Base-by-base conservation (phyloP, 169 alveolate species). In the Theileria orientalis region DNA sequence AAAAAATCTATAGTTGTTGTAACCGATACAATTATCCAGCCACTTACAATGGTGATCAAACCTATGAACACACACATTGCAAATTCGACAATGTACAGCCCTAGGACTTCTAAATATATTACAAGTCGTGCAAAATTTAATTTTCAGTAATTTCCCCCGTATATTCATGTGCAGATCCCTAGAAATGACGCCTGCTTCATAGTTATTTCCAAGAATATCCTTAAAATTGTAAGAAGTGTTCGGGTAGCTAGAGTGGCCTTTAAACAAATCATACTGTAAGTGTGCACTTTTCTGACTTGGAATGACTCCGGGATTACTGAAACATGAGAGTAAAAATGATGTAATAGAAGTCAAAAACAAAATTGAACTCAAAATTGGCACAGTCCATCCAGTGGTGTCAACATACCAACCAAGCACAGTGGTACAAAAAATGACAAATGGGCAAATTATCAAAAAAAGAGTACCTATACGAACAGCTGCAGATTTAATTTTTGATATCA, bases 31-130 rank as follows among this genome's bases (percentile, higher is more conserved):
- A 30, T 90, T 90, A 21, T 97, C 96, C 23, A 94, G 83, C 97
- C 98, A 94, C 42, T 95, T 95, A 73, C 98, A 94, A 71, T 94
- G 98, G 73, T 94, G 98, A 78, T 94, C 98, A 78, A 93, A 94
- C 76, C 92, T 92, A 64, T 92, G 93, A 30, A 94, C 96, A 69
- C 98, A 94, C 51, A 92, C 92, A 68, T 94, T 94, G 84, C 98
- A 94, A 46, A 87, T 84, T 27, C 95, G 92, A 52, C 98, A 94
- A 74, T 94, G 98, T 29, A 95, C 93, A 16, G 92, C 84, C 68
- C 98, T 74, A 21, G 93, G 92, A 7, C 95, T 94, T 49, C 98
- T 85, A 69, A 85, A 91, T 73, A 94, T 91, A 61, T 83, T 86
- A 74, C 96, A 92, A 11, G 96, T 92, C 52, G 77, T 82, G 73